Evolutionary conservation across 202 grass and related monocot genomes (phyloP).

Genomic region (Eragrostis tef): DNA sequence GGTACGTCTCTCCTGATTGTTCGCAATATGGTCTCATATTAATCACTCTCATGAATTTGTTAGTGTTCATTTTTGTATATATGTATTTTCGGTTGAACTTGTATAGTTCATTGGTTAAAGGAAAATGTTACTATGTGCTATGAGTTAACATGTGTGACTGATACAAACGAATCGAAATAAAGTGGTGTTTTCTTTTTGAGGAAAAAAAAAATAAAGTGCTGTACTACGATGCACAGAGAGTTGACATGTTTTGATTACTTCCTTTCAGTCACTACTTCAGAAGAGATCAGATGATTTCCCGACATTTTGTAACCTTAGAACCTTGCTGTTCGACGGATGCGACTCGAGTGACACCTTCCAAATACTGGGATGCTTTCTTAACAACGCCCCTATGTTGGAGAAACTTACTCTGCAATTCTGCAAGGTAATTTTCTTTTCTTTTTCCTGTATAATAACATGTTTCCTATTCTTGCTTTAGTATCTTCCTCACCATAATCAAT

Average conservation of each 20-base stretch:
- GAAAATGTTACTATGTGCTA: background rate
- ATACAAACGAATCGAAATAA: background rate
- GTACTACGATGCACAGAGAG: background rate
- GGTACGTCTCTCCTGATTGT: slow-evolving; percentile 26
- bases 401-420: slow-evolving; percentile 43
- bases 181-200: too few species aligned
- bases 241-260: slow-evolving; percentile 3
- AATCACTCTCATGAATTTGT: background rate
- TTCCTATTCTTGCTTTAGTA: background rate
- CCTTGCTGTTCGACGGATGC: slow-evolving; percentile 31
- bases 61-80: background rate
- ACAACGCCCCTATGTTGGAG: slow-evolving; percentile 30
- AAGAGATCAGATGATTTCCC: slow-evolving; percentile 27
- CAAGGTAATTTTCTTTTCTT: slow-evolving; percentile 9
- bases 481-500: background rate
- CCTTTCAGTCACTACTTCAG: background rate
- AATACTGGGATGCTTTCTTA: slow-evolving; percentile 32
- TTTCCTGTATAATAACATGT: slow-evolving; percentile 4
- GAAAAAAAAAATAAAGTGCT: background rate
- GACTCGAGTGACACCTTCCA: slow-evolving; percentile 26
- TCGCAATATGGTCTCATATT: background rate
- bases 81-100: background rate
- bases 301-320: slow-evolving; percentile 38
- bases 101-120: background rate
- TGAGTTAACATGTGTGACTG: background rate